Evolutionary conservation across 2,329 filamentous ascomycete species (phyloP).

Genomic region (Camillea tinctor): DNA sequence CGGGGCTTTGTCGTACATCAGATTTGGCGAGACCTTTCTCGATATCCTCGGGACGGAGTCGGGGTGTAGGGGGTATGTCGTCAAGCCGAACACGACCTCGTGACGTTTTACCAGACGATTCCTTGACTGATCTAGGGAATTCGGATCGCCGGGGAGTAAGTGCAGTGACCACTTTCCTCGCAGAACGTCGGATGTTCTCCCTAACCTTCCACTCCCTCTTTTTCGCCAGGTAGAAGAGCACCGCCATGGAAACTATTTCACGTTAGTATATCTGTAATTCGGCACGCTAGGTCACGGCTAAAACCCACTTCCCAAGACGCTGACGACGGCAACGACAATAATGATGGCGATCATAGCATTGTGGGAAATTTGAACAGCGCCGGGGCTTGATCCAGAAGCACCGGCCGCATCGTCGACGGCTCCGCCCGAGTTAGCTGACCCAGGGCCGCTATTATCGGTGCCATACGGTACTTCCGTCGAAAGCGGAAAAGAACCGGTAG

Average conservation of each 20-base stretch:
- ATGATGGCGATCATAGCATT: slow-evolving; percentile 74
- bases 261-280: slow-evolving; percentile 6
- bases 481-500: slow-evolving; percentile 41
- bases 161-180: slow-evolving; percentile 58
- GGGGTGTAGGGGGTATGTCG: slow-evolving; percentile 60
- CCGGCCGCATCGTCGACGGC: slow-evolving; percentile 56
- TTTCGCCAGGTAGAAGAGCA: slow-evolving; percentile 78
- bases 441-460: slow-evolving; percentile 34
- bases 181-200: slow-evolving; percentile 68
- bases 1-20: slow-evolving; percentile 22
- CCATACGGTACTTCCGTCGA: slow-evolving; percentile 39
- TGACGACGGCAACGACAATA: slow-evolving; percentile 65
- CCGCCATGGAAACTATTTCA: slow-evolving; percentile 57
- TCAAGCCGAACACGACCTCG: slow-evolving; percentile 48
- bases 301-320: slow-evolving; percentile 66
- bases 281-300: slow-evolving; percentile 16
- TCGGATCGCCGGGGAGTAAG: slow-evolving; percentile 62
- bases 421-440: slow-evolving; percentile 32
- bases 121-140: slow-evolving; percentile 59
- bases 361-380: slow-evolving; percentile 62
- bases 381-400: slow-evolving; percentile 61
- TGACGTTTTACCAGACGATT: slow-evolving; percentile 32
- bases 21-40: slow-evolving; percentile 54
- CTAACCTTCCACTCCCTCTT: slow-evolving; percentile 81
- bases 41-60: slow-evolving; percentile 52